Evolutionary conservation across 345 rosid species (phyloP).

Genomic region (Lepidium africanum): DNA sequence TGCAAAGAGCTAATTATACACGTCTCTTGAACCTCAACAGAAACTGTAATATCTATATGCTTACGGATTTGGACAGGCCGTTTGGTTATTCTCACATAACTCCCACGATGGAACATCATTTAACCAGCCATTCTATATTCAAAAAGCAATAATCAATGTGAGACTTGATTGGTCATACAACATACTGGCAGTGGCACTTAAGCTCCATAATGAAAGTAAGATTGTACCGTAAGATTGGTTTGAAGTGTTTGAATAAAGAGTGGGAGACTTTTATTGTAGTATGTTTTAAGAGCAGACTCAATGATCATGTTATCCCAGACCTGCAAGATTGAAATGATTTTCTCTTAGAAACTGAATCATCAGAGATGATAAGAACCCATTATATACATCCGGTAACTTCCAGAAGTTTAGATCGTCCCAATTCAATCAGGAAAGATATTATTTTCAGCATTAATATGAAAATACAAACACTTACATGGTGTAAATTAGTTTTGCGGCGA

Average conservation of each 20-base stretch:
- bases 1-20: not conserved
- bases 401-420: not conserved
- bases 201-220: conserved; percentile 1
- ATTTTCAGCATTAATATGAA: not conserved
- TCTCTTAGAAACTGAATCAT: not conserved
- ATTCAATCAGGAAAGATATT: not conserved
- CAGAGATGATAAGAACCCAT: not conserved
- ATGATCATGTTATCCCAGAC: conserved; percentile 95
- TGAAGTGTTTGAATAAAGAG: conserved; percentile 61
- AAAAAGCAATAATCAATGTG: not conserved
- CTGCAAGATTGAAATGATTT: not conserved
- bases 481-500: conserved; percentile 77
- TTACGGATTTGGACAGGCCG: conserved; percentile 80
- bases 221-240: conserved; percentile 56
- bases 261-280: conserved; percentile 58
- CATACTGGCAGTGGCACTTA: not conserved
- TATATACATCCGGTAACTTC: not conserved
- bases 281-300: conserved; percentile 72
- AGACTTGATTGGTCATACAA: not conserved
- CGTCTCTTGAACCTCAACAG: not conserved
- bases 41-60: conserved; percentile 9
- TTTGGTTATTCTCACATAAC: conserved; percentile 44
- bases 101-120: conserved; percentile 56
- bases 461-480: conserved; percentile 61
- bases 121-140: conserved; percentile 50